Conservation (phyloP, 441 rosid genomes). For the Erodium moschatum region DNA sequence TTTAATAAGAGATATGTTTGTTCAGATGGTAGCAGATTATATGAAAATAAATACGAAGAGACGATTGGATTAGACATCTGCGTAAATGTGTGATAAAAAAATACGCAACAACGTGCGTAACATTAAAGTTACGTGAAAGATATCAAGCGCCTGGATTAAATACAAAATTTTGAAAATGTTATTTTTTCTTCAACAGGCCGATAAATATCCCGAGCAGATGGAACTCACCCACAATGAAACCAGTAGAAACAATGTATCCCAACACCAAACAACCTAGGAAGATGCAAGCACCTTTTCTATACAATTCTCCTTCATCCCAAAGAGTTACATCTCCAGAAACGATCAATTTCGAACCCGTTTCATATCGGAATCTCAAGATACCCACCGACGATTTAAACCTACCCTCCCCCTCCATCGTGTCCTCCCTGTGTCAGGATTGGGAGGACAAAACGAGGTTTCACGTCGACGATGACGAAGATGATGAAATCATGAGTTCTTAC, state of each 20-base stretch:
- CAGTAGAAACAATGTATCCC: neutral
- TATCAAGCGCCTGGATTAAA: no score
- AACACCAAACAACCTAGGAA: neutral
- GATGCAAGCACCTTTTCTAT: conserved; percentile 31
- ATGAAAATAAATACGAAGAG: no score
- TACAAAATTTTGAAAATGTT: neutral
- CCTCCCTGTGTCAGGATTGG: conserved; percentile 31
- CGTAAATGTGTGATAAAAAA: no score
- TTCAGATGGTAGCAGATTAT: no score
- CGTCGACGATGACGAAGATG: conserved; percentile 46
- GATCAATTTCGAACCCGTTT: conserved; percentile 46
- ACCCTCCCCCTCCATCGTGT: conserved; percentile 68
- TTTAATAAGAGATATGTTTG: no score
- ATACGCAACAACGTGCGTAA: no score
- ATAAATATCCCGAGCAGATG: conserved; percentile 68
- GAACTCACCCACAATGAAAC: conserved; percentile 36
- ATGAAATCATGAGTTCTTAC: conserved; percentile 62
- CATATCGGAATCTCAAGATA: conserved; percentile 34
- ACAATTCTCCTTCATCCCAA: conserved; percentile 25
- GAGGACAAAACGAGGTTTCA: conserved; percentile 17
- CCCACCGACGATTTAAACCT: conserved; percentile 51
- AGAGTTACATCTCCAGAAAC: conserved; percentile 64
- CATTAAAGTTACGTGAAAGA: no score
- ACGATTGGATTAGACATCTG: no score
- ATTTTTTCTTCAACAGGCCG: conserved; percentile 35